These are phyloP conservation scores for Bruguiera gymnorhiza DNA, from an alignment of 345 rosid species.

Conservation along the genomic window DNA sequence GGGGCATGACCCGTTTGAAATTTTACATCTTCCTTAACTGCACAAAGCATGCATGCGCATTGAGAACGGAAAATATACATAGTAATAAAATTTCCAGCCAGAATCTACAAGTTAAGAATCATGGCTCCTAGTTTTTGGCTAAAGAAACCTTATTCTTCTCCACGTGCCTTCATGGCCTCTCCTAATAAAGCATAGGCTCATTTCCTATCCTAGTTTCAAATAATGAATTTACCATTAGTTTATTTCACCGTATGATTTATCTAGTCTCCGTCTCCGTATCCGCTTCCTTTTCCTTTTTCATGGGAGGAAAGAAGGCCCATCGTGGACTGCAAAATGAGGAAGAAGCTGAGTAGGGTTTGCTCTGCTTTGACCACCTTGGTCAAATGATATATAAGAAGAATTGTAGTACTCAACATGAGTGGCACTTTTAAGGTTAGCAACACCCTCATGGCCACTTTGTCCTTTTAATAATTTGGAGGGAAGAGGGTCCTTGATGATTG, in stretches of 20 bases:
- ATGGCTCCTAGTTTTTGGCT: conserved; percentile 6
- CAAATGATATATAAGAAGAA: conserved; percentile 64
- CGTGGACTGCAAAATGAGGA: conserved; percentile 65
- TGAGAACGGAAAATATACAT: neutral
- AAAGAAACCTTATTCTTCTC: conserved; percentile 19
- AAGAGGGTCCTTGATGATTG: conserved; percentile 33
- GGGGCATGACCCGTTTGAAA: conserved; percentile 1
- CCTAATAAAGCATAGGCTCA: neutral
- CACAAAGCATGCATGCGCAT: conserved; percentile 19
- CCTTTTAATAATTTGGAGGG: conserved; percentile 33
- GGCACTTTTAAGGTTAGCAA: conserved; percentile 27
- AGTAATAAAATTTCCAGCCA: neutral
- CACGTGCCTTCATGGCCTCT: conserved; percentile 9
- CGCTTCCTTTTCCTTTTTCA: conserved; percentile 21
- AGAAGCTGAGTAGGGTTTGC: conserved; percentile 41
- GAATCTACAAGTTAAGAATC: conserved; percentile 12
- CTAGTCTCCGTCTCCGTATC: neutral
- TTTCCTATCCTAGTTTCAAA: too few relatives aligned
- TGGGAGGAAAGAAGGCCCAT: conserved; percentile 57
- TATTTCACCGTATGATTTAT: neutral
- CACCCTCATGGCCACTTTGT: conserved; percentile 28
- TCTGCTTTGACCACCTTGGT: conserved; percentile 53
- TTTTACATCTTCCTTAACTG: conserved; percentile 19
- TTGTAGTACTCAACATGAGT: conserved; percentile 47
- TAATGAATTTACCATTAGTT: neutral